These are phyloP conservation scores for Marvania coccoides DNA, from an alignment of 139 green algal genomes.

Conservation along the genomic window DNA sequence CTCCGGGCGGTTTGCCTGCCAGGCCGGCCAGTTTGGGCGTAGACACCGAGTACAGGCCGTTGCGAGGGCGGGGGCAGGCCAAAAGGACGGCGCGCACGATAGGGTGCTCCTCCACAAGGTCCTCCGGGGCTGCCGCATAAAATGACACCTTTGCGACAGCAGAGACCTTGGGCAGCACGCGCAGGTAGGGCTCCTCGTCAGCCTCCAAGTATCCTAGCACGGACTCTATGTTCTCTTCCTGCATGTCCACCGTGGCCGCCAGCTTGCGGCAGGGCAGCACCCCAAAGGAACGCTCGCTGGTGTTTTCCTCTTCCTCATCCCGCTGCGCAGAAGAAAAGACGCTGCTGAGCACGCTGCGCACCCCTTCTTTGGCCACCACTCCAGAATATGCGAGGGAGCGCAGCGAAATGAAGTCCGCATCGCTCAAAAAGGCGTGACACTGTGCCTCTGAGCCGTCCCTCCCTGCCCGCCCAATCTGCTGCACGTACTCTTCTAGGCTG, in stretches of 20 bases:
- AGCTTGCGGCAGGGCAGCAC: constrained; percentile 25
- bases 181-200: constrained; percentile 2
- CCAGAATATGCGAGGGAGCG: constrained; percentile 41
- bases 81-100: constrained; percentile 17
- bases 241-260: constrained; percentile 42
- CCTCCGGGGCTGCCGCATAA: constrained; percentile 15
- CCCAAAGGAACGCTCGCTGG: constrained; percentile 14
- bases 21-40: constrained; percentile 9
- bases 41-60: constrained; percentile 18
- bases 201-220: constrained; percentile 65
- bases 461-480: constrained; percentile 72
- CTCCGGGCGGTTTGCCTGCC: background rate
- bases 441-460: constrained; percentile 45
- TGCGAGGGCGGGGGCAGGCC: constrained; percentile 15
- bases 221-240: constrained; percentile 66
- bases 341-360: constrained; percentile 39
- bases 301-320: constrained; percentile 1
- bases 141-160: constrained; percentile 31
- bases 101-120: constrained; percentile 10
- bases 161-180: constrained; percentile 16
- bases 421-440: constrained; percentile 59
- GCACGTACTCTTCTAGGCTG: constrained; percentile 83
- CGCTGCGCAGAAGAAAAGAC: constrained; percentile 31
- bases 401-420: constrained; percentile 53
- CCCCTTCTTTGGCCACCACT: constrained; percentile 19